A percentile compares a stretch with the other conserved stretches of the same genome.
These are phyloP conservation scores for Daldinia bambusicola DNA, from an alignment of 495 filamentous ascomycete genomes.

Conservation along the genomic window DNA sequence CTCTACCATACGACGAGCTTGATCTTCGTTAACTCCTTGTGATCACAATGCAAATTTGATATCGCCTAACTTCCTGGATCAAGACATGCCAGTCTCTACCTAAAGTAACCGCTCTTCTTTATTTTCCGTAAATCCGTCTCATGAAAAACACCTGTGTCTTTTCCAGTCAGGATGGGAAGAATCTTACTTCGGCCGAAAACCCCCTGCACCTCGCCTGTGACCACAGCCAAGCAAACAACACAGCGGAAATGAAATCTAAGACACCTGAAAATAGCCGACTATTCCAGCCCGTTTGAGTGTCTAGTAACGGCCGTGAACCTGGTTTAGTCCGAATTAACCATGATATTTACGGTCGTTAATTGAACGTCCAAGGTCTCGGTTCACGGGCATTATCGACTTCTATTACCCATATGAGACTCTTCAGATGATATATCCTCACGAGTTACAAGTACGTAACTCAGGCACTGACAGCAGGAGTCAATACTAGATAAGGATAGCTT, in stretches of 20 bases:
- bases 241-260: slow-evolving; percentile 25
- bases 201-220: slow-evolving; percentile 40
- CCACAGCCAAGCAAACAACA: slow-evolving; percentile 27
- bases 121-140: slow-evolving; percentile 19
- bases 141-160: slow-evolving; percentile 14
- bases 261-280: slow-evolving; percentile 36
- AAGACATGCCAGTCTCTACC: slow-evolving; percentile 24
- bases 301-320: slow-evolving; percentile 26
- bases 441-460: not conserved
- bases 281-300: slow-evolving; percentile 29
- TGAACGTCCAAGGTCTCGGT: not conserved
- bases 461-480: not conserved
- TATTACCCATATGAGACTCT: not conserved
- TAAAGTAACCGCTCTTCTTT: slow-evolving; percentile 3
- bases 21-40: slow-evolving; percentile 16
- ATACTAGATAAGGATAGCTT: not conserved
- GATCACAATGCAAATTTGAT: slow-evolving; percentile 21
- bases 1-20: slow-evolving; percentile 12
- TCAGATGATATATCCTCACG: not conserved
- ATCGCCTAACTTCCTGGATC: slow-evolving; percentile 18
- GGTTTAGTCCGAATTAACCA: slow-evolving; percentile 1
- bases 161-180: not conserved
- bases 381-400: not conserved
- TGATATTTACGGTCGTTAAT: slow-evolving; percentile 24
- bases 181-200: slow-evolving; percentile 36